Conservation (phyloP, 2,329 filamentous ascomycete species). For the Didymella arachidicola region DNA sequence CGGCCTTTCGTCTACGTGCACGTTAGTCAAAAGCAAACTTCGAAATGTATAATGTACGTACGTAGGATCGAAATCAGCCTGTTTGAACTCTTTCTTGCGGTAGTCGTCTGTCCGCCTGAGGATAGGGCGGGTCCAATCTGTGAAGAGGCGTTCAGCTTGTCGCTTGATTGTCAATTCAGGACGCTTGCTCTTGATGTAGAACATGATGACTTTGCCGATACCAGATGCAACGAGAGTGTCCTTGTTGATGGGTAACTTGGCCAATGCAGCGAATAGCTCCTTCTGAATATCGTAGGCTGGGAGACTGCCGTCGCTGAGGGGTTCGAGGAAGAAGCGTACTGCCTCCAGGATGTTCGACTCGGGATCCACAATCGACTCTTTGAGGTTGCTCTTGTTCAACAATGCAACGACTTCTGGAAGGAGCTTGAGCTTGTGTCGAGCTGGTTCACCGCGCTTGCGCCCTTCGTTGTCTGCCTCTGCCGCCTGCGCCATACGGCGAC, state of each 20-base stretch:
- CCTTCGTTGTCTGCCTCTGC: slow-evolving; percentile 86
- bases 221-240: slow-evolving; percentile 88
- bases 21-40: slow-evolving; percentile 26
- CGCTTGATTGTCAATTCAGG: slow-evolving; percentile 90
- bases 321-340: slow-evolving; percentile 96
- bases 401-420: slow-evolving; percentile 88
- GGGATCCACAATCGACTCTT: slow-evolving; percentile 85
- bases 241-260: slow-evolving; percentile 85
- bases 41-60: slow-evolving; percentile 38
- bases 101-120: slow-evolving; percentile 94
- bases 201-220: slow-evolving; percentile 94
- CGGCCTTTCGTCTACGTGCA: slow-evolving; percentile 35
- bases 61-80: slow-evolving; percentile 67
- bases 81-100: slow-evolving; percentile 78
- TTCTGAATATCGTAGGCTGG: slow-evolving; percentile 98
- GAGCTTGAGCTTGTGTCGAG: slow-evolving; percentile 91
- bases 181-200: slow-evolving; percentile 95
- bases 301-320: slow-evolving; percentile 89
- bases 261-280: slow-evolving; percentile 84
- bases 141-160: slow-evolving; percentile 88
- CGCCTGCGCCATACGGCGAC: slow-evolving; percentile 87
- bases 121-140: slow-evolving; percentile 95
- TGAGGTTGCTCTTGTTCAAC: slow-evolving; percentile 87
- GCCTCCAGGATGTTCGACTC: slow-evolving; percentile 95
- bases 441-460: slow-evolving; percentile 79